Evolutionary conservation across 2,329 filamentous ascomycete genomes (phyloP).

Genomic region (Aureobasidium mangrovei): DNA sequence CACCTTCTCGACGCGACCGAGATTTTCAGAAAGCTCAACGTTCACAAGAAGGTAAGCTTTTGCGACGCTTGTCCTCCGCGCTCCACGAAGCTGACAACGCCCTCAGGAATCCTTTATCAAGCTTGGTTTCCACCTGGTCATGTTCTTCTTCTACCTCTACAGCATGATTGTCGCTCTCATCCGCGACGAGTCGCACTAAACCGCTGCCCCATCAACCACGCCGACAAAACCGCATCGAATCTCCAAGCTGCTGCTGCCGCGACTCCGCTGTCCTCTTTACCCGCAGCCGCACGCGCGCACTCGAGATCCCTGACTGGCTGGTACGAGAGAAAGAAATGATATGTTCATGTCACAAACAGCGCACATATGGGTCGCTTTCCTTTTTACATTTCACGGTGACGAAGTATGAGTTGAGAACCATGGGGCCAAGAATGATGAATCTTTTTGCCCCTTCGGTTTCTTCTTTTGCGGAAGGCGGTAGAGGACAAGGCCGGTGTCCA

Average conservation of each 20-base stretch:
- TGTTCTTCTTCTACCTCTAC: conserved; percentile 99
- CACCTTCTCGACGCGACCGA: conserved; percentile 96
- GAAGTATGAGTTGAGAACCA: neutral
- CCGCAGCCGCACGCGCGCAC: neutral
- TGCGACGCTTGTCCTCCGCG: conserved; percentile 4
- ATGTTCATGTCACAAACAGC: conserved; percentile 12
- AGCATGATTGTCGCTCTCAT: conserved; percentile 71
- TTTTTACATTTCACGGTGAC: conserved; percentile 9
- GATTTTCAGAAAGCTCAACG: conserved; percentile 98
- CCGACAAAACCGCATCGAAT: neutral
- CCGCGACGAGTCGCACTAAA: conserved; percentile 70
- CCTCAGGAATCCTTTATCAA: conserved; percentile 94
- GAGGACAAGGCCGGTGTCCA: neutral
- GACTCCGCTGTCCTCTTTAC: neutral
- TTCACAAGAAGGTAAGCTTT: conserved; percentile 81
- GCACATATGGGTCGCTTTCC: conserved; percentile 15
- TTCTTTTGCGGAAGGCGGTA: neutral
- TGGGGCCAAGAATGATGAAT: neutral
- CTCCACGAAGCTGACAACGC: conserved; percentile 14
- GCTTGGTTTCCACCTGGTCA: conserved; percentile 94
- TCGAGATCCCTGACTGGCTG: conserved; percentile 2
- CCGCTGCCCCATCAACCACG: neutral
- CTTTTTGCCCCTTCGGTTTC: neutral
- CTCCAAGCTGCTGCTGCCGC: neutral
- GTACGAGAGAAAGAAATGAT: neutral